phyloP scores from a whole-genome alignment of 2,329 filamentous ascomycete species.

The Claviceps pazoutovae region DNA sequence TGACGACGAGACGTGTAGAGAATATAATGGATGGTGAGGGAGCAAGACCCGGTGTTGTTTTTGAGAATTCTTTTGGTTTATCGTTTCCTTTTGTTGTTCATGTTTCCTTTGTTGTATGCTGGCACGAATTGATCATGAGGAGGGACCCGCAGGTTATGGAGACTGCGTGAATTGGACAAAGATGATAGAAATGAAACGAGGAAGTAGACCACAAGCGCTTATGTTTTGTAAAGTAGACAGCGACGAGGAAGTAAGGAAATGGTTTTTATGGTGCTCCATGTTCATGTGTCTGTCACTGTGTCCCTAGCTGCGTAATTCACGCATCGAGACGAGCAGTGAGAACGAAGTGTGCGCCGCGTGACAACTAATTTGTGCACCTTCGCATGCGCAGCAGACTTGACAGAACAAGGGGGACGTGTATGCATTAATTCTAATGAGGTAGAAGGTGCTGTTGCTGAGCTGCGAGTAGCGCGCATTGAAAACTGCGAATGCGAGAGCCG shows the following conservation, averaged over 20 bases:
- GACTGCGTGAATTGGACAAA: background rate
- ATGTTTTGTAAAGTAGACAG: constrained; percentile 2
- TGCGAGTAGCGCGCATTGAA: too few relatives aligned
- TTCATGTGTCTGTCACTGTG: background rate
- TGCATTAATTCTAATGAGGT: too few relatives aligned
- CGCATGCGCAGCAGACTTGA: background rate
- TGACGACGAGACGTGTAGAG: background rate
- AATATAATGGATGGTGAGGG: background rate
- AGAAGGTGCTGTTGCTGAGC: too few relatives aligned
- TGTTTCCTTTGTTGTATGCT: background rate
- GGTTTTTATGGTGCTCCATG: background rate
- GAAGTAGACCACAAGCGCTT: background rate
- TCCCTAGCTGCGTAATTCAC: too few relatives aligned
- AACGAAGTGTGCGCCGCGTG: too few relatives aligned
- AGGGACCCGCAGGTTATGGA: background rate
- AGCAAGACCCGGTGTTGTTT: background rate
- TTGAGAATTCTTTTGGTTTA: background rate
- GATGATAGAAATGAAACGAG: background rate
- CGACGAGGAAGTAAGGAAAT: background rate
- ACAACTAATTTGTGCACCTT: too few relatives aligned
- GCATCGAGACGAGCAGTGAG: too few relatives aligned
- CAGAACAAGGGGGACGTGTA: too few relatives aligned
- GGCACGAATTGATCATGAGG: background rate
- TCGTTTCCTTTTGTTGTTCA: background rate
- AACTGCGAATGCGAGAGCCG: too few relatives aligned